These are phyloP conservation scores for Hawksworthiomyces lignivorus DNA, from an alignment of 2,329 filamentous ascomycete species.

Conservation along the genomic window DNA sequence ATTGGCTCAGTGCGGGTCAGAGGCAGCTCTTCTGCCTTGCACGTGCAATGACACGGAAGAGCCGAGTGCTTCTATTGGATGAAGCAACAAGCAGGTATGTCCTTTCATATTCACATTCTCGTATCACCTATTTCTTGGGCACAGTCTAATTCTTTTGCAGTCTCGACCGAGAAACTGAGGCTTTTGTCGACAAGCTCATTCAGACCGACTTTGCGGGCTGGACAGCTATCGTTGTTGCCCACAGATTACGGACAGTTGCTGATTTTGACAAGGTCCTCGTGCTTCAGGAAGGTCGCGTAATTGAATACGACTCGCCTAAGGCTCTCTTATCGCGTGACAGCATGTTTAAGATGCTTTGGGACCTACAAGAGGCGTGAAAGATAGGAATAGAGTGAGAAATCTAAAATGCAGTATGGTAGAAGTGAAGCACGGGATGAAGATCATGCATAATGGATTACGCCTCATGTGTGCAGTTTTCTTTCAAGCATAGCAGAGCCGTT, in stretches of 20 bases:
- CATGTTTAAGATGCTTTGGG: slow-evolving; percentile 6
- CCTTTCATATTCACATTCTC: neutral
- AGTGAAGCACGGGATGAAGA: no score
- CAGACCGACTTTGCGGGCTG: slow-evolving; percentile 42
- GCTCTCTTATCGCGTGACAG: slow-evolving; percentile 5
- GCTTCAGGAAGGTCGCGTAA: slow-evolving; percentile 31
- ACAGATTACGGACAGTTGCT: slow-evolving; percentile 34
- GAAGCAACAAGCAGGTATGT: slow-evolving; percentile 31
- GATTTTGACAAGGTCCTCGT: slow-evolving; percentile 44
- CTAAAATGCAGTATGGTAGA: no score
- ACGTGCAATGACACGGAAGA: slow-evolving; percentile 33
- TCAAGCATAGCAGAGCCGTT: no score
- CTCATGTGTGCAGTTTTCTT: no score
- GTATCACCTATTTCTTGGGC: no score
- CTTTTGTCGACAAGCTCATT: slow-evolving; percentile 46
- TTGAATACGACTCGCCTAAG: slow-evolving; percentile 18
- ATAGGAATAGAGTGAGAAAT: no score
- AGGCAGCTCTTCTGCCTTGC: slow-evolving; percentile 44
- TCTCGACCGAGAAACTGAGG: slow-evolving; percentile 49
- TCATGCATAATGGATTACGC: no score
- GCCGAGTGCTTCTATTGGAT: slow-evolving; percentile 37
- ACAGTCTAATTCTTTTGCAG: slow-evolving; percentile 22
- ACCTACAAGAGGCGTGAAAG: slow-evolving; percentile 1
- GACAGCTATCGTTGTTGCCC: slow-evolving; percentile 39
- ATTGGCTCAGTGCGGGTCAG: slow-evolving; percentile 34